These are phyloP conservation scores for Torulaspora delbrueckii DNA, from an alignment of 805 yeast species.

Conservation along the genomic window DNA sequence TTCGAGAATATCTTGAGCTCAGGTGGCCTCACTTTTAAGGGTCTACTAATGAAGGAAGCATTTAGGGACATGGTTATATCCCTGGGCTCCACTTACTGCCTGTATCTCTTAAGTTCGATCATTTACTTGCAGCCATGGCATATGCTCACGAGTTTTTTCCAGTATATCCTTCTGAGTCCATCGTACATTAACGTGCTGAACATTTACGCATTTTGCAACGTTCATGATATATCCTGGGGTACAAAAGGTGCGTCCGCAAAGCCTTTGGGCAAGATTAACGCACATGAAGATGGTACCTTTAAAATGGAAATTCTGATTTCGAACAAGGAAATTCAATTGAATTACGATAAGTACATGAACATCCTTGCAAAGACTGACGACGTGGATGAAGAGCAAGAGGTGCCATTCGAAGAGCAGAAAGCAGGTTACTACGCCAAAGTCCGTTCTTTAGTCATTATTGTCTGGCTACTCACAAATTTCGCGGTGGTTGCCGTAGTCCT, in stretches of 20 bases:
- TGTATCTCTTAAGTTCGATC: slow-evolving; percentile 74
- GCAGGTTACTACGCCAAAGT: slow-evolving; percentile 86
- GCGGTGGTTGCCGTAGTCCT: slow-evolving; percentile 77
- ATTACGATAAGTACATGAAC: slow-evolving; percentile 61
- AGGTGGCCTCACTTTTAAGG: slow-evolving; percentile 37
- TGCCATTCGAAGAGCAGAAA: slow-evolving; percentile 48
- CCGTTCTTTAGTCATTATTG: slow-evolving; percentile 80
- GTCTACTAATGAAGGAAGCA: slow-evolving; percentile 57
- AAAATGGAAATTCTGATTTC: slow-evolving; percentile 74
- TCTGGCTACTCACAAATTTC: slow-evolving; percentile 87
- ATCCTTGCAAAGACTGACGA: slow-evolving; percentile 44
- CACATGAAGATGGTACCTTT: slow-evolving; percentile 58
- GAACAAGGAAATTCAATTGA: slow-evolving; percentile 66
- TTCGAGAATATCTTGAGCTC: slow-evolving; percentile 45
- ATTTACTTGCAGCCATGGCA: slow-evolving; percentile 88
- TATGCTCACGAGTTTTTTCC: slow-evolving; percentile 81
- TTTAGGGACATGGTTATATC: slow-evolving; percentile 89
- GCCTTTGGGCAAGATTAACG: slow-evolving; percentile 82
- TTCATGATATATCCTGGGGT: slow-evolving; percentile 97
- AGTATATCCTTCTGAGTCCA: slow-evolving; percentile 80
- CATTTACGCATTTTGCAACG: slow-evolving; percentile 92
- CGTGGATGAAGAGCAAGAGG: slow-evolving; percentile 33
- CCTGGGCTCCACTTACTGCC: slow-evolving; percentile 72
- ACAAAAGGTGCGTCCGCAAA: slow-evolving; percentile 76
- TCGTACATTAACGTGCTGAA: slow-evolving; percentile 86